These are phyloP conservation scores for Candida frijolesensis DNA, from an alignment of 1,139 yeast genomes.

Conservation along the genomic window DNA sequence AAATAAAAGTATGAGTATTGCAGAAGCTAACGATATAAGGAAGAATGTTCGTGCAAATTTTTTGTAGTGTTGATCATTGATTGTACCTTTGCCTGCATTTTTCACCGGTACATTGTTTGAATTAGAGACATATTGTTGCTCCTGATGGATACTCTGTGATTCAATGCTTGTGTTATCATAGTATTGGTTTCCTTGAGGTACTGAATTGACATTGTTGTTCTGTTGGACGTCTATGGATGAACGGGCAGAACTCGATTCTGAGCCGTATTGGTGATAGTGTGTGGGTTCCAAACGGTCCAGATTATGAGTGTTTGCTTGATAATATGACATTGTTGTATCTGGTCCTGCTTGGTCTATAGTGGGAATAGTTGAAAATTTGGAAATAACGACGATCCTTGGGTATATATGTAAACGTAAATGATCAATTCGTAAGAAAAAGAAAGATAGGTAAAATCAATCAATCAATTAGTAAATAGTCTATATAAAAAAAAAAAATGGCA, in stretches of 20 bases:
- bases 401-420: background rate
- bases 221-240: background rate
- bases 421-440: too few relatives aligned
- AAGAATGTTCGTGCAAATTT: conserved; percentile 23
- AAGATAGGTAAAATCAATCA: too few relatives aligned
- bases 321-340: background rate
- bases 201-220: background rate
- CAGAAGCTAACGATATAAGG: conserved; percentile 31
- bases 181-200: background rate
- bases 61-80: conserved; percentile 13
- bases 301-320: conserved; percentile 1
- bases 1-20: conserved; percentile 29
- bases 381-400: background rate
- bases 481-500: too few relatives aligned
- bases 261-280: conserved; percentile 1
- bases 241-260: conserved; percentile 1
- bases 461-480: too few relatives aligned
- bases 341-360: too few relatives aligned
- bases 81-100: background rate
- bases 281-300: background rate
- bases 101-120: background rate
- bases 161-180: background rate
- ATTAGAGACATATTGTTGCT: background rate
- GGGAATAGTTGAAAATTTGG: background rate
- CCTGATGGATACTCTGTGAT: conserved; percentile 1